Percentiles rank a stretch among this genome's conserved stretches.
Conservation (phyloP, 768 basidiomycete species). For the Termitomyces sp. region DNA sequence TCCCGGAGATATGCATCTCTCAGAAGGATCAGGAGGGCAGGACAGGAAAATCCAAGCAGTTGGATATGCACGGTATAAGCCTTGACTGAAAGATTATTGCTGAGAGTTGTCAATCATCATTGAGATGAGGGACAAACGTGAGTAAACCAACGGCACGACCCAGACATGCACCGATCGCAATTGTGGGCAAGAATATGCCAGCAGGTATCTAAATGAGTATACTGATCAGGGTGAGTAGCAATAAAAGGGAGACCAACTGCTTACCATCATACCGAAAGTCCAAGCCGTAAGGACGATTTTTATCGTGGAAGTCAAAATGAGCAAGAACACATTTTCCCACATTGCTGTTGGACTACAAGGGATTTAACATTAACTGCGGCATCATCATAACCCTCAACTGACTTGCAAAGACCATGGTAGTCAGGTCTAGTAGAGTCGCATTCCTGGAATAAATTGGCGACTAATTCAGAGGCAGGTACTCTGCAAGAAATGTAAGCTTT, state of each 20-base stretch:
- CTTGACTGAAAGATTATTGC: slow-evolving; percentile 42
- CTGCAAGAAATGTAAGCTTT: slow-evolving; percentile 24
- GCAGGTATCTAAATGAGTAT: slow-evolving; percentile 52
- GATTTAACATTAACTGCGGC: neutral
- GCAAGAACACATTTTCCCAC: slow-evolving; percentile 62
- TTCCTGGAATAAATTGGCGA: slow-evolving; percentile 79
- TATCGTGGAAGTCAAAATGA: slow-evolving; percentile 54
- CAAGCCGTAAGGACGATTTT: slow-evolving; percentile 65
- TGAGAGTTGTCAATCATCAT: slow-evolving; percentile 1
- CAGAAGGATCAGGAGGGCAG: slow-evolving; percentile 66
- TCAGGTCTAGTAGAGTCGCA: slow-evolving; percentile 65
- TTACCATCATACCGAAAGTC: slow-evolving; percentile 78
- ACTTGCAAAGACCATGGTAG: slow-evolving; percentile 82
- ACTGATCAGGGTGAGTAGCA: neutral
- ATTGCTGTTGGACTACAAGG: slow-evolving; percentile 52
- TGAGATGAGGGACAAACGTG: slow-evolving; percentile 36
- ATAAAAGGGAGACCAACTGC: neutral
- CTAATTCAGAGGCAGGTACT: slow-evolving; percentile 75
- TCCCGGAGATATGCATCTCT: slow-evolving; percentile 66
- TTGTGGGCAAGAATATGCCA: slow-evolving; percentile 73
- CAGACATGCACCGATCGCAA: slow-evolving; percentile 68
- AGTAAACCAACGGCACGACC: slow-evolving; percentile 68
- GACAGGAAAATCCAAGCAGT: slow-evolving; percentile 65
- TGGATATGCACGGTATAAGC: slow-evolving; percentile 59
- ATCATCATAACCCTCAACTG: slow-evolving; percentile 18